Percentiles rank a stretch among this genome's conserved stretches.
Conservation (phyloP, 768 basidiomycete genomes). For the Macrolepiota fuliginosa region DNA sequence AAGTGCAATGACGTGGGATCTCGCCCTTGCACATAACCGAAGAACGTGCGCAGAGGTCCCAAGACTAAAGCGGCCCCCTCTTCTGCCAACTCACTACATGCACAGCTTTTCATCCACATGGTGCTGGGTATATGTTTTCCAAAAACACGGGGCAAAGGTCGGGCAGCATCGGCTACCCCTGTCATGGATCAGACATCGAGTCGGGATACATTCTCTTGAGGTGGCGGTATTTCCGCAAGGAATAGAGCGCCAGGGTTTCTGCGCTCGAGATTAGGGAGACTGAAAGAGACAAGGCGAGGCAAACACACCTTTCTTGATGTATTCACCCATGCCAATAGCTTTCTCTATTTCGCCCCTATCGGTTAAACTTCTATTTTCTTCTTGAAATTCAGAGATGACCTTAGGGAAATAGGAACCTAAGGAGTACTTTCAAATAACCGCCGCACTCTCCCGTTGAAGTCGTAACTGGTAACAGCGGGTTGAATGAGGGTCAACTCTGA, state of each 20-base stretch:
- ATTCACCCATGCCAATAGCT: slow-evolving; percentile 73
- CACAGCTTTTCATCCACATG: neutral
- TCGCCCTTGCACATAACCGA: neutral
- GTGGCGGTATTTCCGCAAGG: slow-evolving; percentile 80
- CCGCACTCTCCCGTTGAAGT: slow-evolving; percentile 74
- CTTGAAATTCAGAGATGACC: slow-evolving; percentile 3
- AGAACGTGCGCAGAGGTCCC: slow-evolving; percentile 11
- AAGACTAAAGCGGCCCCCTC: neutral
- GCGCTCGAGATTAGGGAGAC: neutral
- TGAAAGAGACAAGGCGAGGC: neutral
- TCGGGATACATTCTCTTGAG: slow-evolving; percentile 69
- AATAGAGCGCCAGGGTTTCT: slow-evolving; percentile 85
- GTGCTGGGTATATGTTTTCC: neutral
- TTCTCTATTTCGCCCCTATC: slow-evolving; percentile 73
- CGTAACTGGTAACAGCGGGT: slow-evolving; percentile 43
- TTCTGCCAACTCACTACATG: neutral
- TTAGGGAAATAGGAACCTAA: neutral
- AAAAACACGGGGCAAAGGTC: neutral
- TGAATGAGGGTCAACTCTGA: slow-evolving; percentile 1
- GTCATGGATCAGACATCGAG: slow-evolving; percentile 24
- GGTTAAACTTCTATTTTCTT: slow-evolving; percentile 68
- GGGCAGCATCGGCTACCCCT: neutral
- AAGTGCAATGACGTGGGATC: slow-evolving; percentile 5
- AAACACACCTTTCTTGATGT: slow-evolving; percentile 77
- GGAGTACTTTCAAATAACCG: slow-evolving; percentile 67